Percentiles rank a stretch among this genome's conserved stretches.
Conservation (phyloP, 352 stramenopile genomes). For the Aphanomyces invadans region DNA sequence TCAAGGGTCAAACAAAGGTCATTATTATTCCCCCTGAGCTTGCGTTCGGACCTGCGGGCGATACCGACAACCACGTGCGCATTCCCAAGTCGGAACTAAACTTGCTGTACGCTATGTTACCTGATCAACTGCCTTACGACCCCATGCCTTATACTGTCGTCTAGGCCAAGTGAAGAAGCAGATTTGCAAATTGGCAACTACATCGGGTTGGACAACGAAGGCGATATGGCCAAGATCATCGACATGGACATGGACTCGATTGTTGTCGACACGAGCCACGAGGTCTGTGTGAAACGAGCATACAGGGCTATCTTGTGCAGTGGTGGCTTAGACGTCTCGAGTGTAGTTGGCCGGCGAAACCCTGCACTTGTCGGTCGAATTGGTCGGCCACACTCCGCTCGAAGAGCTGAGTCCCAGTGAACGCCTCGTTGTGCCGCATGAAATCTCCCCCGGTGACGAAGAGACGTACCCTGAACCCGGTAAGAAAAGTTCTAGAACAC, state of each 20-base stretch:
- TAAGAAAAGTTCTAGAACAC: no score
- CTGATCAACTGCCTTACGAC: not conserved
- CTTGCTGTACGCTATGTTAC: constrained; percentile 33
- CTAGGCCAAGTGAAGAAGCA: constrained; percentile 50
- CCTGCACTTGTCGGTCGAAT: constrained; percentile 57
- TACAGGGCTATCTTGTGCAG: no score
- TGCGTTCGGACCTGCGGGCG: constrained; percentile 57
- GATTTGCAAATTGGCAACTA: constrained; percentile 56
- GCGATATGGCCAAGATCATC: constrained; percentile 55
- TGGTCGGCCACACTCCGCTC: constrained; percentile 51
- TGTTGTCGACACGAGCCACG: constrained; percentile 51
- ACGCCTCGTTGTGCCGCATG: constrained; percentile 62
- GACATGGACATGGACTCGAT: constrained; percentile 58
- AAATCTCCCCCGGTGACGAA: constrained; percentile 55
- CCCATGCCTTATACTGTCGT: not conserved
- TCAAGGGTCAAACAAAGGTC: constrained; percentile 54
- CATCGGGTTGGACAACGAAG: constrained; percentile 44
- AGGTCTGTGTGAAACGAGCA: no score
- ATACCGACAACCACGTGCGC: constrained; percentile 37
- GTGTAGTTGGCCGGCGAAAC: constrained; percentile 70
- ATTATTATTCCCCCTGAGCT: constrained; percentile 46
- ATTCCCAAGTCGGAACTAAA: constrained; percentile 69
- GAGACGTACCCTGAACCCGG: constrained; percentile 42
- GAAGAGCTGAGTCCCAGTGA: constrained; percentile 42
- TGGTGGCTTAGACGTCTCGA: no score